Conservation (phyloP, 1,284 basidiomycete species). For the Cystobasidiaceae sp. region DNA sequence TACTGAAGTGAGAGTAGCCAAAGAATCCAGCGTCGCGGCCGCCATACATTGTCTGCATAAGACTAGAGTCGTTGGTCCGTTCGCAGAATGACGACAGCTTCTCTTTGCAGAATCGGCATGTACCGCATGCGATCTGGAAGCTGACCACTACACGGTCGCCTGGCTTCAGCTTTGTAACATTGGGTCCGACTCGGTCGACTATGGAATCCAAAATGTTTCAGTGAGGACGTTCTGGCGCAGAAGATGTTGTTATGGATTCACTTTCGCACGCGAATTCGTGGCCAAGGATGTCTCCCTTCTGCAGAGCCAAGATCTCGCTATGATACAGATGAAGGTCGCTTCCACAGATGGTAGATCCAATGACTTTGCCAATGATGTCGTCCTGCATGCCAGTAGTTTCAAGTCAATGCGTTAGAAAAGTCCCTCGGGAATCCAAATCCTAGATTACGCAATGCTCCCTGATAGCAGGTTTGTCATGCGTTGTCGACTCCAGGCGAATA, state of each 20-base stretch:
- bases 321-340: slow-evolving; percentile 65
- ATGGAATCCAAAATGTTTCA: background rate
- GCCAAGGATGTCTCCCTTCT: slow-evolving; percentile 68
- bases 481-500: too few species aligned
- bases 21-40: slow-evolving; percentile 66
- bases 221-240: background rate
- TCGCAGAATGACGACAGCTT: slow-evolving; percentile 66
- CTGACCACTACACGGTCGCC: slow-evolving; percentile 68
- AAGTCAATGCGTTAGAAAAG: too few species aligned
- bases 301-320: slow-evolving; percentile 59
- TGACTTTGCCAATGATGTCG: slow-evolving; percentile 63
- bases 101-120: slow-evolving; percentile 50
- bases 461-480: too few species aligned
- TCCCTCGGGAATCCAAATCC: too few species aligned
- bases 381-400: slow-evolving; percentile 42
- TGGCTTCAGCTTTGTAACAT: slow-evolving; percentile 56
- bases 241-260: slow-evolving; percentile 49
- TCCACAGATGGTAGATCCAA: slow-evolving; percentile 64
- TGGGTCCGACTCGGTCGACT: slow-evolving; percentile 50
- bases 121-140: slow-evolving; percentile 72
- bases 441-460: too few species aligned
- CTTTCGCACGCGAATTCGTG: slow-evolving; percentile 57
- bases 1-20: slow-evolving; percentile 48
- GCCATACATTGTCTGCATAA: slow-evolving; percentile 64
- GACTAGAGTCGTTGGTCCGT: slow-evolving; percentile 60